Percentiles rank a stretch among this genome's conserved stretches.
Conservation (phyloP, 805 yeast species). For the Teunomyces lycoperdinae region DNA sequence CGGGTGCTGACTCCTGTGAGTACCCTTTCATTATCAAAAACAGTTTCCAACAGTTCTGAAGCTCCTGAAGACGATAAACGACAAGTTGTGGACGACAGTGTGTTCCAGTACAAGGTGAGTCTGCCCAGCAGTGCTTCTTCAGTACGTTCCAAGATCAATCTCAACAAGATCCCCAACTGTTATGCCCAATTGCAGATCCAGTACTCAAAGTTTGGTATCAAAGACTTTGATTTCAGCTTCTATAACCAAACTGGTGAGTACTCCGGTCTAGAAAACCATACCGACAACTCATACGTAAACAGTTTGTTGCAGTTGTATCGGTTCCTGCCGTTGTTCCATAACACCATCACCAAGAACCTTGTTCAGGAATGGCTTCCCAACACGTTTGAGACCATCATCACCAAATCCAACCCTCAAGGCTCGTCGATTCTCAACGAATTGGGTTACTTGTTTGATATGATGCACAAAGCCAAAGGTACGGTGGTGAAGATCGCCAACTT, state of each 20-base stretch:
- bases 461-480: slow-evolving; percentile 72
- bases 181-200: slow-evolving; percentile 72
- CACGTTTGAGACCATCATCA: slow-evolving; percentile 28
- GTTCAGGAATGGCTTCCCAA: slow-evolving; percentile 46
- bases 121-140: neutral
- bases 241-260: slow-evolving; percentile 61
- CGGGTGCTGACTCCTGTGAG: slow-evolving; percentile 6
- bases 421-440: slow-evolving; percentile 70
- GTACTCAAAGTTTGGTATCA: slow-evolving; percentile 88
- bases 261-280: slow-evolving; percentile 88
- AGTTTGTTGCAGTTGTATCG: slow-evolving; percentile 77
- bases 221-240: slow-evolving; percentile 86
- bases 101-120: slow-evolving; percentile 18
- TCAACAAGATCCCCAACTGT: slow-evolving; percentile 58
- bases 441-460: slow-evolving; percentile 91
- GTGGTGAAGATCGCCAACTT: slow-evolving; percentile 78
- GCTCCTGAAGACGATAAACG: neutral
- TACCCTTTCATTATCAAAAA: slow-evolving; percentile 10
- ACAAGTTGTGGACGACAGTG: slow-evolving; percentile 2
- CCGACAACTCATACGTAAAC: slow-evolving; percentile 71
- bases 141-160: slow-evolving; percentile 4
- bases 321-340: slow-evolving; percentile 71
- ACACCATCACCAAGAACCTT: slow-evolving; percentile 55
- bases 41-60: slow-evolving; percentile 8
- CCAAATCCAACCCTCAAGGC: slow-evolving; percentile 34